Evolutionary conservation across 2,329 filamentous ascomycete genomes (phyloP).

Genomic region (Fonsecaea pugnacius): DNA sequence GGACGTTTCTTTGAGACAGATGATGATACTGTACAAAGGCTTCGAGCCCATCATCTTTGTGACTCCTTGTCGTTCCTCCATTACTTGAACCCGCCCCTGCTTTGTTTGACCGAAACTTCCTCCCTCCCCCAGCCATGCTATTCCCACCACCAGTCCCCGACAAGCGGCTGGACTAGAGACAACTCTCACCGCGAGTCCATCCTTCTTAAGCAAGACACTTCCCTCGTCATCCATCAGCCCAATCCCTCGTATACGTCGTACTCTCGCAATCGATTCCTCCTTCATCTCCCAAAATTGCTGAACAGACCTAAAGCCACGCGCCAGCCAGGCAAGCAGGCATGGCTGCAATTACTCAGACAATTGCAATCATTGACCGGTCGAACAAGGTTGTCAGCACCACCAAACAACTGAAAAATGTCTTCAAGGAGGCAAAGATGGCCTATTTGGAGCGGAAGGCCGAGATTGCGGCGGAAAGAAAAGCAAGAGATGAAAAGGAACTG

Average conservation of each 20-base stretch:
- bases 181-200: not conserved
- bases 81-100: conserved; percentile 15
- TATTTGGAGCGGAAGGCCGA: conserved; percentile 88
- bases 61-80: conserved; percentile 10
- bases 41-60: conserved; percentile 10
- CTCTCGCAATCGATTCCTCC: not conserved
- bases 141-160: conserved; percentile 15
- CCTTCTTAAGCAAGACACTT: not conserved
- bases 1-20: conserved; percentile 17
- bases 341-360: conserved; percentile 66
- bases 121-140: conserved; percentile 31
- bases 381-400: conserved; percentile 90
- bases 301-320: not conserved
- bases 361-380: conserved; percentile 88
- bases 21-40: conserved; percentile 1
- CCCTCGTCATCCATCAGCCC: not conserved
- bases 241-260: no score
- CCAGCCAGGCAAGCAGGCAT: conserved; percentile 22
- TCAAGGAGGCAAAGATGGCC: conserved; percentile 86
- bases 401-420: conserved; percentile 85
- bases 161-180: conserved; percentile 6
- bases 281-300: not conserved
- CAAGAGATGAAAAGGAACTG: conserved; percentile 61
- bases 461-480: conserved; percentile 71
- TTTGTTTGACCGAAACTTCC: conserved; percentile 22